phyloP scores from a whole-genome alignment of 495 filamentous ascomycete species.

The Lichina pygmaea region DNA sequence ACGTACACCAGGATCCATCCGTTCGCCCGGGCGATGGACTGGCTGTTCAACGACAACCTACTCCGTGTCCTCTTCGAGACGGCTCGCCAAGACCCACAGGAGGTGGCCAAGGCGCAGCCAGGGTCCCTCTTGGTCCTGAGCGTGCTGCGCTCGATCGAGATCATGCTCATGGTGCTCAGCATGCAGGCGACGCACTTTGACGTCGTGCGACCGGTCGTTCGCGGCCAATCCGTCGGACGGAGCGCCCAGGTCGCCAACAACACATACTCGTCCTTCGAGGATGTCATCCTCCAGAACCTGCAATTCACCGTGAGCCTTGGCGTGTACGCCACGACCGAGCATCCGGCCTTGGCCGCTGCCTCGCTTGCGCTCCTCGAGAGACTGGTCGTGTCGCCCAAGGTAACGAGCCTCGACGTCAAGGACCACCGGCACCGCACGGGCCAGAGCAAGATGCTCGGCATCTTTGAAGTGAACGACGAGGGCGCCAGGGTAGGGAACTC shows the following conservation, averaged over 20 bases:
- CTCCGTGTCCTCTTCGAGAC: slow-evolving; percentile 49
- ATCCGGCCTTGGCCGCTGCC: slow-evolving; percentile 43
- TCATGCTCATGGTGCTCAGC: slow-evolving; percentile 53
- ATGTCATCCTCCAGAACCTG: slow-evolving; percentile 62
- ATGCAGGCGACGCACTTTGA: slow-evolving; percentile 81
- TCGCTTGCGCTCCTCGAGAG: slow-evolving; percentile 63
- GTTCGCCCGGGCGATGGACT: slow-evolving; percentile 82
- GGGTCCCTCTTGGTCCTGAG: slow-evolving; percentile 53
- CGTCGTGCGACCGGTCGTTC: slow-evolving; percentile 53
- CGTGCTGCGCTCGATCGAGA: slow-evolving; percentile 46
- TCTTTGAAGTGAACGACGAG: slow-evolving; percentile 43
- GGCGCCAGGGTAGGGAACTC: slow-evolving; percentile 38
- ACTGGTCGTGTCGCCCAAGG: slow-evolving; percentile 52
- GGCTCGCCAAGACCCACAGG: slow-evolving; percentile 40
- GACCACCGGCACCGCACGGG: slow-evolving; percentile 15
- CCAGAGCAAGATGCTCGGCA: slow-evolving; percentile 55
- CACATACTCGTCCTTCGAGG: slow-evolving; percentile 64
- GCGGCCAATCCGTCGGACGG: slow-evolving; percentile 19
- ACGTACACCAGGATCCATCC: slow-evolving; percentile 69
- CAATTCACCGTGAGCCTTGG: slow-evolving; percentile 50
- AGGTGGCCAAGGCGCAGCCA: slow-evolving; percentile 33
- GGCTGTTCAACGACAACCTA: slow-evolving; percentile 85
- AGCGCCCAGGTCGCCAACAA: slow-evolving; percentile 33
- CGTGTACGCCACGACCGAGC: slow-evolving; percentile 55
- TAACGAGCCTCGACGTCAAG: slow-evolving; percentile 16